Conservation (phyloP, 2,329 filamentous ascomycete species). For the Nemania bipapillata region DNA sequence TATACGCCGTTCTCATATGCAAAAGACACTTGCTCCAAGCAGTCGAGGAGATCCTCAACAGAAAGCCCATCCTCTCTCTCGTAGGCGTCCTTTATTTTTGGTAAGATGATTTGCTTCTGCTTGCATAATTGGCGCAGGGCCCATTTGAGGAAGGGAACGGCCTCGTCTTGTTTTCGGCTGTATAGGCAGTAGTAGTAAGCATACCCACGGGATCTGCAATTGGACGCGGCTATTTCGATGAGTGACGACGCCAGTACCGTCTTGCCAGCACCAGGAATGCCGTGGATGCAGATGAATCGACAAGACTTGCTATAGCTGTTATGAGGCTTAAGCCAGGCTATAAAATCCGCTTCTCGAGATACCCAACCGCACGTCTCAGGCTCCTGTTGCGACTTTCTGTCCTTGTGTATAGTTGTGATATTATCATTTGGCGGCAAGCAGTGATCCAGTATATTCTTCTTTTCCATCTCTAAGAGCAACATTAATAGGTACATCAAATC, state of each 20-base stretch:
- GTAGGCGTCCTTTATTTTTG: conserved; percentile 34
- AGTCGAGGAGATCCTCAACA: conserved; percentile 39
- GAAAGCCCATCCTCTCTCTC: conserved; percentile 19
- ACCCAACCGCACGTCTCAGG: conserved; percentile 34
- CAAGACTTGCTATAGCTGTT: no score
- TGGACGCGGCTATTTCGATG: conserved; percentile 40
- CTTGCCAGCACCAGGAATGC: conserved; percentile 47
- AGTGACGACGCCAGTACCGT: conserved; percentile 48
- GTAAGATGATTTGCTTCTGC: conserved; percentile 36
- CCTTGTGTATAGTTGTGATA: conserved; percentile 15
- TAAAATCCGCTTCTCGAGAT: conserved; percentile 12
- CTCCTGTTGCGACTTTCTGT: conserved; percentile 22
- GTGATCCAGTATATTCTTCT: background rate
- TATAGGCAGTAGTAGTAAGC: conserved; percentile 52
- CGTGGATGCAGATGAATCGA: conserved; percentile 38
- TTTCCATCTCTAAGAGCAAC: background rate
- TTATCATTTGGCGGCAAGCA: background rate
- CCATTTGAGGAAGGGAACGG: conserved; percentile 45
- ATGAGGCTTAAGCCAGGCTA: conserved; percentile 8
- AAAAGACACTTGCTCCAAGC: conserved; percentile 40
- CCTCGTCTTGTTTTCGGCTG: conserved; percentile 47
- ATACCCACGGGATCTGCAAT: conserved; percentile 35
- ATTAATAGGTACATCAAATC: background rate
- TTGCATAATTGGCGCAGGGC: conserved; percentile 44
- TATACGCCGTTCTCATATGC: conserved; percentile 40